Evolutionary conservation across 1,284 basidiomycete genomes (phyloP), one percentile per base, ranked within the genome.

Genomic region (Malassezia sp.): DNA sequence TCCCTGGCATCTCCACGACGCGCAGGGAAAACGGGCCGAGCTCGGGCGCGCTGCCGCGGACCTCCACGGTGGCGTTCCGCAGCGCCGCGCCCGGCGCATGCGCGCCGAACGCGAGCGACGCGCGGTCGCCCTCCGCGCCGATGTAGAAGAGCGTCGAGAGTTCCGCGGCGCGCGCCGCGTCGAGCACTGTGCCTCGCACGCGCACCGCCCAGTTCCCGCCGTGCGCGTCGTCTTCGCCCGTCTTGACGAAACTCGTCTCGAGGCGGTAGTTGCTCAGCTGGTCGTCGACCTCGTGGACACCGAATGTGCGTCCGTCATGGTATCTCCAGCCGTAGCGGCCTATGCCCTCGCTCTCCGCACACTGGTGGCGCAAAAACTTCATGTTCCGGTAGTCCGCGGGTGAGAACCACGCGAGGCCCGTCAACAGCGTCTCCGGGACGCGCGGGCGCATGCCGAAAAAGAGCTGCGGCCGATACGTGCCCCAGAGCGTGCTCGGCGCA

Each of bases 381-480:
- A 63, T 52, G 14, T 67, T 62, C 18, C 24, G 31, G 35, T 54
- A 53, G 36, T 58, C 56, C 12, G 21, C 35, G 2, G 42, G 21
- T 6, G 42, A 43, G 23, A 55, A 58, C 88, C 89, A 95, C 71
- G 90, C 79, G 31, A 95, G 77, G 28, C 89, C 90, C 3, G 84
- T 85, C 80, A 90, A 79, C 22, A 93, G 76, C 11, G 85, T 87
- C 58, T 86, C 79, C 1, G 89, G 85, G 49, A 85, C 73, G 34
- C 81, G 78, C 17, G 89, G 84, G 35, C 85, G 76, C 42, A 95
- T 73, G 23, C 89, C 89, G 72, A 95, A 91, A 74, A 93, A 95
- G 23, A 93, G 76, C 63, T 87, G 85, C 1, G 89, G 86, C 30
- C 89, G 76, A 69, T 90, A 93, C 0, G 84, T 76, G 3, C 87